Conservation (phyloP, 495 filamentous ascomycete genomes). For the Letharia columbiana region DNA sequence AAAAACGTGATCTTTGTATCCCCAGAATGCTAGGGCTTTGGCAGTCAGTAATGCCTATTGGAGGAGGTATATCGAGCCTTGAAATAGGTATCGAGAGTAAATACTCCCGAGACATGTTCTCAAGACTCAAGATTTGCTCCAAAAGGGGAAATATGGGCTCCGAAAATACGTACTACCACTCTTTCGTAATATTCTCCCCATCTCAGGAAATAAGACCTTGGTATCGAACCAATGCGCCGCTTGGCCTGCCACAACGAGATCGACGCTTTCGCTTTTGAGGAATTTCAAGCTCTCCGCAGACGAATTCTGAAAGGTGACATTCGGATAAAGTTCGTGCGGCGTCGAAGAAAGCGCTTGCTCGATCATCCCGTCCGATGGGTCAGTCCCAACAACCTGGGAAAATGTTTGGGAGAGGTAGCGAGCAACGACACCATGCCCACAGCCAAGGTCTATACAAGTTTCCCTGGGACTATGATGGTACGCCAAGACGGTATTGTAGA, state of each 20-base stretch:
- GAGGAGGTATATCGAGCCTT: too few relatives aligned
- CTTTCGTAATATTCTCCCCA: conserved; percentile 42
- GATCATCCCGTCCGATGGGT: background rate
- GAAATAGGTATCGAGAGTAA: too few relatives aligned
- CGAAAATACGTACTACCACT: conserved; percentile 16
- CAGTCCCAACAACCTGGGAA: conserved; percentile 26
- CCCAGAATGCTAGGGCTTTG: conserved; percentile 47
- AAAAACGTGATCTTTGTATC: conserved; percentile 53
- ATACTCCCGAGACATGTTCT: too few relatives aligned
- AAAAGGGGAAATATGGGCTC: too few relatives aligned
- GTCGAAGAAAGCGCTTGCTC: background rate
- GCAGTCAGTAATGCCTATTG: too few relatives aligned
- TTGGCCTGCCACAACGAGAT: conserved; percentile 52
- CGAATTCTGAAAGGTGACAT: conserved; percentile 39
- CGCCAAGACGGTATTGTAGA: conserved; percentile 32
- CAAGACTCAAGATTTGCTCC: too few relatives aligned
- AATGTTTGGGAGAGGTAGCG: conserved; percentile 45
- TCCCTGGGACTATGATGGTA: conserved; percentile 40
- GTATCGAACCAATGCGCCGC: conserved; percentile 61
- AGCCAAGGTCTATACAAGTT: conserved; percentile 51
- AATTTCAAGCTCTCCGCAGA: conserved; percentile 45
- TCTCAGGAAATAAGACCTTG: conserved; percentile 42
- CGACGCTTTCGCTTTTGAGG: conserved; percentile 39
- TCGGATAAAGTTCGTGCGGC: conserved; percentile 26
- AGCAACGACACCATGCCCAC: conserved; percentile 52